These are phyloP conservation scores for Schizonepeta tenuifolia DNA, from an alignment of 257 asterid species.

Conservation along the genomic window DNA sequence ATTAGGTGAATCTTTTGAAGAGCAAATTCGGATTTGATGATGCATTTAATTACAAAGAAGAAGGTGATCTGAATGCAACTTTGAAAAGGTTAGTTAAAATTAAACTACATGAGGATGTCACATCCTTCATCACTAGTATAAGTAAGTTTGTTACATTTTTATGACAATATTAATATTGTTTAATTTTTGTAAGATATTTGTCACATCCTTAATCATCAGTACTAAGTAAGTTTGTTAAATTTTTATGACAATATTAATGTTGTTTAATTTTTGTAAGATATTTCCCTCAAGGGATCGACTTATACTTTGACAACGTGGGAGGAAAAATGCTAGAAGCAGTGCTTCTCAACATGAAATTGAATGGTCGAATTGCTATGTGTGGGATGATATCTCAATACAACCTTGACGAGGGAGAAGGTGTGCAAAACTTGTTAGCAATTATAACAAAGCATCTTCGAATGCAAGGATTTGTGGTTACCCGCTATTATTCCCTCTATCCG, in stretches of 20 bases:
- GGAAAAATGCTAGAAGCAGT: conserved; percentile 56
- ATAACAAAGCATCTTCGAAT: conserved; percentile 40
- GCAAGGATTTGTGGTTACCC: too few species aligned
- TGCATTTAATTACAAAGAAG: conserved; percentile 55
- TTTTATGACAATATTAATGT: too few species aligned
- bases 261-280: conserved; percentile 9
- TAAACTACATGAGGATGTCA: too few species aligned
- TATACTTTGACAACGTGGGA: conserved; percentile 56
- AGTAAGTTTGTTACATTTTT: background rate
- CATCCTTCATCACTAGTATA: too few species aligned
- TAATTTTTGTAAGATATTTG: background rate
- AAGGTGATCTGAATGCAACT: conserved; percentile 43
- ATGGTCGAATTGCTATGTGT: conserved; percentile 48
- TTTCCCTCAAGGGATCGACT: conserved; percentile 53
- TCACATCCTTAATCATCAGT: too few species aligned
- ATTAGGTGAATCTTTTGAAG: conserved; percentile 51
- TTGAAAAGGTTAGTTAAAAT: conserved; percentile 41
- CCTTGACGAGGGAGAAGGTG: conserved; percentile 41
- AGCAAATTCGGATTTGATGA: conserved; percentile 52
- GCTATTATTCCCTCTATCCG: too few species aligned
- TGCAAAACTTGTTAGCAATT: conserved; percentile 38
- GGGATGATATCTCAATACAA: conserved; percentile 60
- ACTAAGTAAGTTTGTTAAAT: too few species aligned
- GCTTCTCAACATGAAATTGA: conserved; percentile 47
- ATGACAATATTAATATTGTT: background rate